Percentiles rank a stretch among this genome's conserved stretches.
These are phyloP conservation scores for Leersia perrieri DNA, from an alignment of 176 grass and related monocot species.

Conservation along the genomic window DNA sequence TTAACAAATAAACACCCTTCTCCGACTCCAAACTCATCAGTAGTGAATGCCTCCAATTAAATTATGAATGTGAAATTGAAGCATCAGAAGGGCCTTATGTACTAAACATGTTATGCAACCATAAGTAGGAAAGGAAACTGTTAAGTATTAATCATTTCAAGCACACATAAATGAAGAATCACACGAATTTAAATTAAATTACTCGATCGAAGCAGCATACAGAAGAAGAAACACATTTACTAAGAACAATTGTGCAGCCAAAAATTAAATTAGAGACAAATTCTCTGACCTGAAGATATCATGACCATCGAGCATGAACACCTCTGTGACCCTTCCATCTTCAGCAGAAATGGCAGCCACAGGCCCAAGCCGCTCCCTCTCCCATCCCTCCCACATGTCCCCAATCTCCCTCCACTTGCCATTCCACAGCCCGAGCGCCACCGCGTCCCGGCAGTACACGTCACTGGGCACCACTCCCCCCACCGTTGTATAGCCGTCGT, in stretches of 20 bases:
- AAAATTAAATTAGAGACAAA: slow-evolving; percentile 7
- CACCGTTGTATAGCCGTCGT: slow-evolving; percentile 58
- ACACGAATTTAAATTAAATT: neutral
- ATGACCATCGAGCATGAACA: slow-evolving; percentile 72
- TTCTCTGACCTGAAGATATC: slow-evolving; percentile 65
- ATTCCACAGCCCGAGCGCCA: slow-evolving; percentile 64
- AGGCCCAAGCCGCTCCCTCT: slow-evolving; percentile 56
- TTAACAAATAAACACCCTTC: neutral
- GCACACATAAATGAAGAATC: neutral
- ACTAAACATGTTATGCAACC: neutral
- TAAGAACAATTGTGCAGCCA: neutral
- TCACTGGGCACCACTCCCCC: slow-evolving; percentile 75
- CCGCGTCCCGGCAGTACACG: slow-evolving; percentile 67
- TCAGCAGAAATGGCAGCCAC: slow-evolving; percentile 51
- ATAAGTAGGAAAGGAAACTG: slow-evolving; percentile 2
- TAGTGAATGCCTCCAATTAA: neutral
- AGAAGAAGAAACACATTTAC: neutral
- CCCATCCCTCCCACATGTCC: slow-evolving; percentile 79
- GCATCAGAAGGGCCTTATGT: slow-evolving; percentile 2
- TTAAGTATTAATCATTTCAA: neutral
- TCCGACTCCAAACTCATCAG: neutral
- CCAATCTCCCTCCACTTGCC: slow-evolving; percentile 77
- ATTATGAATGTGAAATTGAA: slow-evolving; percentile 14
- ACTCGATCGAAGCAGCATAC: neutral
- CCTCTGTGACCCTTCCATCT: slow-evolving; percentile 47